A percentile compares a stretch with the other conserved stretches of the same genome.
phyloP scores from a whole-genome alignment of 1,284 basidiomycete species.

The Ustanciosporium gigantosporum region DNA sequence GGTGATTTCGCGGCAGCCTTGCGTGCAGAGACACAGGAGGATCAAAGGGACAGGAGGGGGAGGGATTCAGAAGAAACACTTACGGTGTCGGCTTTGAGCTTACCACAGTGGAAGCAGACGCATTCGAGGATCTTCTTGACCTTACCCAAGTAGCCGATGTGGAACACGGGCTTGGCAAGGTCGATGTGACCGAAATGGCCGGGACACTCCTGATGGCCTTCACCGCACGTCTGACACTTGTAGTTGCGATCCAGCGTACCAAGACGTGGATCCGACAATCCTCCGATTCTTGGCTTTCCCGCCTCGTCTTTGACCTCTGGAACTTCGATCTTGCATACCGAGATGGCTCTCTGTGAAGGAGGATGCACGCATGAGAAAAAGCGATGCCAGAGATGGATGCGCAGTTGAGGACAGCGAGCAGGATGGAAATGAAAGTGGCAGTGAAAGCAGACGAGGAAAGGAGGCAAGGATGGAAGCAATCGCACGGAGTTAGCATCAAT shows the following conservation, averaged over 20 bases:
- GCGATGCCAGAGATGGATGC: background rate
- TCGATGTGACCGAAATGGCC: slow-evolving; percentile 99
- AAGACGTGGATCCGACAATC: slow-evolving; percentile 96
- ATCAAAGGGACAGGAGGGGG: no score
- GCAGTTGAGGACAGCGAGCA: no score
- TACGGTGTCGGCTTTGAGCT: slow-evolving; percentile 81
- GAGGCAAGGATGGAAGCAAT: no score
- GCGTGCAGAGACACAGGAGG: no score
- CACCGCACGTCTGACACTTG: slow-evolving; percentile 98
- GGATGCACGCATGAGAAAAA: background rate
- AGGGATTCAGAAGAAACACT: slow-evolving; percentile 5
- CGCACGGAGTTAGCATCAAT: no score
- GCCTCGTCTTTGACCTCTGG: slow-evolving; percentile 96
- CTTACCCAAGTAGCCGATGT: slow-evolving; percentile 96
- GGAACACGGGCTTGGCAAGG: slow-evolving; percentile 91
- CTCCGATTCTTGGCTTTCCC: slow-evolving; percentile 81
- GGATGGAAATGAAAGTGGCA: no score
- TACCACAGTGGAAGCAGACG: slow-evolving; percentile 98
- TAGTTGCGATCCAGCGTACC: slow-evolving; percentile 98
- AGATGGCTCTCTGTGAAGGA: slow-evolving; percentile 78
- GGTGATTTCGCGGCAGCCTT: no score
- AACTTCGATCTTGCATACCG: slow-evolving; percentile 95
- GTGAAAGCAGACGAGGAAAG: no score
- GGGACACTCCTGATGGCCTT: slow-evolving; percentile 69
- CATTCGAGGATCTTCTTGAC: slow-evolving; percentile 99